A percentile compares a stretch with the other conserved stretches of the same genome.
Conservation (phyloP, 139 green algal genomes). For the Parachlorella kessleri region DNA sequence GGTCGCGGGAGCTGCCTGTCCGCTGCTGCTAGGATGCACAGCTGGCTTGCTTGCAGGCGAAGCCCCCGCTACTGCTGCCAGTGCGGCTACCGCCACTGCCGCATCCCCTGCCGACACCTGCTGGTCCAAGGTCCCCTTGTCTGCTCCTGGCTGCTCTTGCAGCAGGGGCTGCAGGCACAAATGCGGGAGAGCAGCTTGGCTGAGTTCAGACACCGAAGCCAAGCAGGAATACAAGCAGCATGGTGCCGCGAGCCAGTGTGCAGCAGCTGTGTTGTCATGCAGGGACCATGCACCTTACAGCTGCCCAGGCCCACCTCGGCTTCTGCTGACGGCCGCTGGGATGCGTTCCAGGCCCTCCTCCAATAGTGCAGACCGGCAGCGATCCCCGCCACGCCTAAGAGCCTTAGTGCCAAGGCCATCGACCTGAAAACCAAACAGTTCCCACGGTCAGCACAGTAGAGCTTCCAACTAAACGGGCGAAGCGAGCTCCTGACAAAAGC, state of each 20-base stretch:
- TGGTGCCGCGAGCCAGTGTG: background rate
- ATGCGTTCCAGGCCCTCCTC: background rate
- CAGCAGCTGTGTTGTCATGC: background rate
- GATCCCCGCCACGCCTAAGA: background rate
- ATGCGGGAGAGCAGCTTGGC: background rate
- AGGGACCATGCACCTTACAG: background rate
- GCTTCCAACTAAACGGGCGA: too few relatives aligned
- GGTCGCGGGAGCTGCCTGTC: too few relatives aligned
- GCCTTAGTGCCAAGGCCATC: background rate
- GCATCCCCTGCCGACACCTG: too few relatives aligned
- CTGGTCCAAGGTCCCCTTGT: background rate
- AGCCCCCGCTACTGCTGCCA: too few relatives aligned
- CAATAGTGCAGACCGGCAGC: background rate
- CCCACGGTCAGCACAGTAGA: too few relatives aligned
- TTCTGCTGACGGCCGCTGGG: too few relatives aligned
- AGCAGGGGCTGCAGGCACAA: background rate
- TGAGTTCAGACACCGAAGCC: too few relatives aligned
- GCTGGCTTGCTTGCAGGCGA: too few relatives aligned
- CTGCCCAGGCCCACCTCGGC: background rate
- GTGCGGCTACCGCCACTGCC: too few relatives aligned
- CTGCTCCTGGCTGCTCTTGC: background rate
- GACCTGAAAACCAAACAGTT: background rate
- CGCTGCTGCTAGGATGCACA: too few relatives aligned
- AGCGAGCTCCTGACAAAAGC: too few relatives aligned
- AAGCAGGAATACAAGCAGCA: background rate